Evolutionary conservation across 83 land plant genomes (phyloP).

Genomic region (Diphasiastrum complanatum): DNA sequence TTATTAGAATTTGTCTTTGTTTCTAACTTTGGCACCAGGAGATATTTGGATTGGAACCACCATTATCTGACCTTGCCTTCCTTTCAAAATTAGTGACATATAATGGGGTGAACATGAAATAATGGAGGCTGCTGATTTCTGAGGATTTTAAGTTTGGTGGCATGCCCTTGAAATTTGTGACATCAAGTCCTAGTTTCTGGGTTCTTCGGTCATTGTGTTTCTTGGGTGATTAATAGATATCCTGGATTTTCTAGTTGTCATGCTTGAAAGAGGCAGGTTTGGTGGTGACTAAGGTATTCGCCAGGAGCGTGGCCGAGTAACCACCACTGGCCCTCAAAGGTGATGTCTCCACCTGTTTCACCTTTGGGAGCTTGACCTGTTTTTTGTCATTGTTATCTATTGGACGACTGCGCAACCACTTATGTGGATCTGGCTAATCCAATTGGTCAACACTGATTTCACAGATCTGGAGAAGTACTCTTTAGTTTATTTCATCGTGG

Average conservation of each 20-base stretch:
- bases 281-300: slow-evolving; percentile 11
- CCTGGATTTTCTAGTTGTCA: background rate
- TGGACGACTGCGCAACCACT: background rate
- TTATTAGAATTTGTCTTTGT: too few species aligned
- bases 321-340: slow-evolving; percentile 20
- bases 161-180: background rate
- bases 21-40: too few species aligned
- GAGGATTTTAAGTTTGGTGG: background rate
- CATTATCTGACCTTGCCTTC: too few species aligned
- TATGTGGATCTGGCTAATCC: too few species aligned
- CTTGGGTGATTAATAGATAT: slow-evolving; percentile 1
- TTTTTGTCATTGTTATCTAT: background rate
- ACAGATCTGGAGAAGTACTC: background rate
- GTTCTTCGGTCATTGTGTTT: slow-evolving; percentile 9
- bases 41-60: too few species aligned
- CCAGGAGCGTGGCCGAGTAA: slow-evolving; percentile 17
- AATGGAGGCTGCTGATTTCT: background rate
- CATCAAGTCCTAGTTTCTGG: slow-evolving; percentile 12
- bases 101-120: background rate
- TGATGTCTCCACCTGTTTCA: slow-evolving; percentile 21
- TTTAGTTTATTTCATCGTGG: too few species aligned
- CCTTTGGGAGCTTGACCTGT: background rate
- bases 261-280: slow-evolving; percentile 19
- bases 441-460: too few species aligned
- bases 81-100: too few species aligned